Conservation (phyloP, 2,329 filamentous ascomycete genomes). For the Verruconis gallopava region DNA sequence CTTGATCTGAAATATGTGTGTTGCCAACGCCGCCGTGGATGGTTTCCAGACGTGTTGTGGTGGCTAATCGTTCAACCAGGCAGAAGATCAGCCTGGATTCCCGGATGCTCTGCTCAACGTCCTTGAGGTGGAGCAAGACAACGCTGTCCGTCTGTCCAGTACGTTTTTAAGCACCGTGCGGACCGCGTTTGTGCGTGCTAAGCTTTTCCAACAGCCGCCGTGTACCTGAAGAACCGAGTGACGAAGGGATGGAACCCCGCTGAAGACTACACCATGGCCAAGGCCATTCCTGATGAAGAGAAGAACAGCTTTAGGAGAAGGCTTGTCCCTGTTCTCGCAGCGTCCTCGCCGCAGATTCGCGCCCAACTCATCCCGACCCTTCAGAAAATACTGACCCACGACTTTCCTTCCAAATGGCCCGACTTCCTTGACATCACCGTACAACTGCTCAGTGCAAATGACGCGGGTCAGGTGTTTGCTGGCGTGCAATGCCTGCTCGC, state of each 20-base stretch:
- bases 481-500: conserved; percentile 88
- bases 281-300: conserved; percentile 74
- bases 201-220: conserved; percentile 52
- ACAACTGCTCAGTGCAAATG: conserved; percentile 75
- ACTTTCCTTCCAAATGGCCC: conserved; percentile 91
- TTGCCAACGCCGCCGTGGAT: neutral
- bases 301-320: conserved; percentile 78
- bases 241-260: conserved; percentile 77
- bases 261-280: conserved; percentile 61
- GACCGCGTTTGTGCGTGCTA: conserved; percentile 13
- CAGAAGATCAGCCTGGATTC: conserved; percentile 82
- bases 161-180: conserved; percentile 29
- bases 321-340: conserved; percentile 76
- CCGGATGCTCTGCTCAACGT: conserved; percentile 84
- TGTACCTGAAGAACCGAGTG: conserved; percentile 97
- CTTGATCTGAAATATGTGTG: conserved; percentile 67
- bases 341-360: conserved; percentile 67
- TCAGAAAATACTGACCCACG: conserved; percentile 89
- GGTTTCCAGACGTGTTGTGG: no score
- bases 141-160: conserved; percentile 79
- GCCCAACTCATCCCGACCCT: conserved; percentile 88
- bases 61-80: no score
- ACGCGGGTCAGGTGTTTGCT: conserved; percentile 76
- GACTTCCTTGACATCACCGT: conserved; percentile 87
- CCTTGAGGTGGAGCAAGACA: conserved; percentile 75